These are phyloP conservation scores for Blastocystis hominis DNA, from an alignment of 352 stramenopile genomes.

Conservation along the genomic window DNA sequence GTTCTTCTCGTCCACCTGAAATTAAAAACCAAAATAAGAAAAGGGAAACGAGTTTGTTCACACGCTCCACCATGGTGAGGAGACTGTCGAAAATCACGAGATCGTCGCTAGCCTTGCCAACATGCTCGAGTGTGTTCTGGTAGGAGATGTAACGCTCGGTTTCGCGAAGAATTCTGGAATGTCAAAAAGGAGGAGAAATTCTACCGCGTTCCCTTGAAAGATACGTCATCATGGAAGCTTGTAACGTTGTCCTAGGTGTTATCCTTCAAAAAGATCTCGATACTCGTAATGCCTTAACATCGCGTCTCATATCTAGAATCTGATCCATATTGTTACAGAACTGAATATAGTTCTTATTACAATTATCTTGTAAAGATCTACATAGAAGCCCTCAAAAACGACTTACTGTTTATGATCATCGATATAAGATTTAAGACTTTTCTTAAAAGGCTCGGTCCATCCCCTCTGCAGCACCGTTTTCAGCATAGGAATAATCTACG, in stretches of 20 bases:
- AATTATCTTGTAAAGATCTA: conserved; percentile 55
- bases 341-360: conserved; percentile 57
- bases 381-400: background rate
- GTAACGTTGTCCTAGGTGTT: conserved; percentile 11
- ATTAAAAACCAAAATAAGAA: background rate
- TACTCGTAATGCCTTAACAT: conserved; percentile 51
- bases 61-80: background rate
- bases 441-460: conserved; percentile 44
- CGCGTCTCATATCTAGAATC: conserved; percentile 39
- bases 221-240: conserved; percentile 37
- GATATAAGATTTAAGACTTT: conserved; percentile 16
- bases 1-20: conserved; percentile 39
- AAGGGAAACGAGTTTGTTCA: background rate
- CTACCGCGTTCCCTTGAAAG: background rate
- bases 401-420: conserved; percentile 47
- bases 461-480: conserved; percentile 52
- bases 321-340: conserved; percentile 55
- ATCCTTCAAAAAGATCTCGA: background rate
- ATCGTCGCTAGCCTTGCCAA: conserved; percentile 44
- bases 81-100: conserved; percentile 52
- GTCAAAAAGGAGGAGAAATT: background rate
- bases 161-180: background rate
- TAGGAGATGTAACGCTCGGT: conserved; percentile 12
- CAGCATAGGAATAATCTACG: conserved; percentile 54
- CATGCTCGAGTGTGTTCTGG: conserved; percentile 20